phyloP scores from a whole-genome alignment of 2,329 filamentous ascomycete species.

The Calycina herbarum region DNA sequence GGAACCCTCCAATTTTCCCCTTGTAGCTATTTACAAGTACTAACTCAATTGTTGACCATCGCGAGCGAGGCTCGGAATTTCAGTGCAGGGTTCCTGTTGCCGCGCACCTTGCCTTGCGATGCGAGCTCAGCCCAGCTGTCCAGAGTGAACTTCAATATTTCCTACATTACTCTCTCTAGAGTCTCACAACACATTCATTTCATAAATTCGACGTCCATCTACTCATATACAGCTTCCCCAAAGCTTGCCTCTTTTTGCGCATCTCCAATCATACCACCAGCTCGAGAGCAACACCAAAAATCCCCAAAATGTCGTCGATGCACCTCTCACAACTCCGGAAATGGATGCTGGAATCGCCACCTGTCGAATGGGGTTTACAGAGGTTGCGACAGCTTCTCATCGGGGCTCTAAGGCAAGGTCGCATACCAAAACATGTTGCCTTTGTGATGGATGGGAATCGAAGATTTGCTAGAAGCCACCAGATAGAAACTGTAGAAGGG shows the following conservation, averaged over 20 bases:
- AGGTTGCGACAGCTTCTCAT: constrained; percentile 83
- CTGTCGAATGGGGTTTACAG: constrained; percentile 83
- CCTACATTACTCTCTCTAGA: neutral
- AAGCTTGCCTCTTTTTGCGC: neutral
- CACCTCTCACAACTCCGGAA: constrained; percentile 62
- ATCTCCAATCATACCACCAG: neutral
- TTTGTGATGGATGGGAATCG: constrained; percentile 99
- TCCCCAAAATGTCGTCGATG: constrained; percentile 46
- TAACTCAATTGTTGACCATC: no score
- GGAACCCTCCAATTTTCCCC: no score
- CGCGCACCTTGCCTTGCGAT: neutral
- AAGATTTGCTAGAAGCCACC: constrained; percentile 83
- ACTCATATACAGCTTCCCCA: constrained; percentile 2
- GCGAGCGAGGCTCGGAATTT: no score
- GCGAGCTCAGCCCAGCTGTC: neutral
- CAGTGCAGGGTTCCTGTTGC: neutral
- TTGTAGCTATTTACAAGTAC: no score
- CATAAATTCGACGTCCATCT: neutral
- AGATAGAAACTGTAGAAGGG: constrained; percentile 95
- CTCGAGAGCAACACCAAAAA: neutral
- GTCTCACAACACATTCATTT: neutral
- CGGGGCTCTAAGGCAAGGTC: constrained; percentile 83
- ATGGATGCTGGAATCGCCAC: constrained; percentile 86
- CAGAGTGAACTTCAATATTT: neutral
- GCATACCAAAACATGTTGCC: constrained; percentile 92